Percentiles rank a stretch among this genome's conserved stretches.
These are phyloP conservation scores for Xylariales sp. DNA, from an alignment of 2,329 filamentous ascomycete species.

Conservation along the genomic window DNA sequence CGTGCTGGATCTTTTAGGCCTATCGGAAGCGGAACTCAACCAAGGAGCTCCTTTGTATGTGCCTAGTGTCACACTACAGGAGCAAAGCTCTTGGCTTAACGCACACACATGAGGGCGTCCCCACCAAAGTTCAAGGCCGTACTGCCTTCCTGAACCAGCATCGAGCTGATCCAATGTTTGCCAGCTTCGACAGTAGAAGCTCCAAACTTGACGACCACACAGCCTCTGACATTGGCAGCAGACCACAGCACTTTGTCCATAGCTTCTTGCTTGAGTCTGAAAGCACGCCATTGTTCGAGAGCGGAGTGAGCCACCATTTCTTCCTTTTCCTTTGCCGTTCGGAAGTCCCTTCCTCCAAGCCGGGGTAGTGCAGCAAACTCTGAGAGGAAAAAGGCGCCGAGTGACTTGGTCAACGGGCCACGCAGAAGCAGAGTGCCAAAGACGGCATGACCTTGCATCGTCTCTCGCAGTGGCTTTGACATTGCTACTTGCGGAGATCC, in stretches of 20 bases:
- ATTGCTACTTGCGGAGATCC: conserved; percentile 38
- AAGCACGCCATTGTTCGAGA: conserved; percentile 48
- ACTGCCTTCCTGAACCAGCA: conserved; percentile 72
- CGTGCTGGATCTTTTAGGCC: too few relatives aligned
- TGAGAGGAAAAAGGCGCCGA: conserved; percentile 70
- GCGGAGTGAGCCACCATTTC: conserved; percentile 32
- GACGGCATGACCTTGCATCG: conserved; percentile 72
- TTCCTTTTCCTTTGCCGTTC: conserved; percentile 45
- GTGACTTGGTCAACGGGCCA: conserved; percentile 61
- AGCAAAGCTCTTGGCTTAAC: too few relatives aligned
- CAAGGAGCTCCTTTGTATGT: too few relatives aligned
- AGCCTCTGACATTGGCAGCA: conserved; percentile 72
- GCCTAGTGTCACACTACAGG: too few relatives aligned
- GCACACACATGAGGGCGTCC: conserved; percentile 72
- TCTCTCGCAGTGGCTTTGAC: conserved; percentile 42
- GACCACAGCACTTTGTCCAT: conserved; percentile 69
- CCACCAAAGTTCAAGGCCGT: conserved; percentile 70
- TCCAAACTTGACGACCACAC: conserved; percentile 88
- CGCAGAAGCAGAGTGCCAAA: conserved; percentile 82
- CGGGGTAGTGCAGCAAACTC: conserved; percentile 77
- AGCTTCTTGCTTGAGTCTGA: conserved; percentile 55
- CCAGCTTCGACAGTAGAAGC: conserved; percentile 77
- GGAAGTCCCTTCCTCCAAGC: conserved; percentile 78
- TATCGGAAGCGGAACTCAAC: too few relatives aligned
- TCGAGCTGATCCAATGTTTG: conserved; percentile 70